Conservation (phyloP, 2,329 filamentous ascomycete species). For the Trematosphaeria pertusa region DNA sequence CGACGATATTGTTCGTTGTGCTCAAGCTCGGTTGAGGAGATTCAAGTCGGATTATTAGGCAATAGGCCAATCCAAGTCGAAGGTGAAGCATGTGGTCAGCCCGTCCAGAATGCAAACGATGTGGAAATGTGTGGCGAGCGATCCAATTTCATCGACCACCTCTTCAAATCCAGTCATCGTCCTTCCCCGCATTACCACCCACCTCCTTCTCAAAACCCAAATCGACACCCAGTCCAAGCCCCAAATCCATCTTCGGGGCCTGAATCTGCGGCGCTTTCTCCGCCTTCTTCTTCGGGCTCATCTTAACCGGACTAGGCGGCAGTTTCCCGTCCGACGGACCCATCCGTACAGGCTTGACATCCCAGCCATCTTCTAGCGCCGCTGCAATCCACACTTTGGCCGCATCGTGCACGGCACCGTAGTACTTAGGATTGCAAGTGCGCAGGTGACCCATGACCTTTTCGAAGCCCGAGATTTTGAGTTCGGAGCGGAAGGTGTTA, state of each 20-base stretch:
- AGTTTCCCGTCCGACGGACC: constrained; percentile 58
- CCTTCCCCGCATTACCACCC: constrained; percentile 25
- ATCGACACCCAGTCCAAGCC: constrained; percentile 32
- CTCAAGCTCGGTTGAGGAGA: too few species aligned
- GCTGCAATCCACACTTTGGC: constrained; percentile 90
- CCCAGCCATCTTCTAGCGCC: constrained; percentile 86
- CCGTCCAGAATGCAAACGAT: too few species aligned
- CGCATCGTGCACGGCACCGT: constrained; percentile 87
- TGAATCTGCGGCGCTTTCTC: constrained; percentile 47
- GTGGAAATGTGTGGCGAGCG: too few species aligned
- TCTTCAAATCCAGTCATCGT: constrained; percentile 44
- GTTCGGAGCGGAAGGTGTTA: constrained; percentile 77
- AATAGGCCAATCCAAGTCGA: too few species aligned
- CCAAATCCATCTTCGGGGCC: constrained; percentile 47
- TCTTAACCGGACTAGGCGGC: constrained; percentile 46
- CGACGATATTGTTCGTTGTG: too few species aligned
- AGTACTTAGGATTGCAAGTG: constrained; percentile 97
- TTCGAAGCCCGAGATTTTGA: constrained; percentile 88
- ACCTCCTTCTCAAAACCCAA: constrained; percentile 41
- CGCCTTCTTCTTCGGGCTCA: constrained; percentile 51
- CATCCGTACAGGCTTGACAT: constrained; percentile 79
- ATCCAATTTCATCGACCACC: neutral
- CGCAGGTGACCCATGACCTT: constrained; percentile 84
- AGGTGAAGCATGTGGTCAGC: too few species aligned
- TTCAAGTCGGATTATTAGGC: too few species aligned